Evolutionary conservation across 768 basidiomycete genomes (phyloP).

Genomic region (Plicaturopsis crispa): DNA sequence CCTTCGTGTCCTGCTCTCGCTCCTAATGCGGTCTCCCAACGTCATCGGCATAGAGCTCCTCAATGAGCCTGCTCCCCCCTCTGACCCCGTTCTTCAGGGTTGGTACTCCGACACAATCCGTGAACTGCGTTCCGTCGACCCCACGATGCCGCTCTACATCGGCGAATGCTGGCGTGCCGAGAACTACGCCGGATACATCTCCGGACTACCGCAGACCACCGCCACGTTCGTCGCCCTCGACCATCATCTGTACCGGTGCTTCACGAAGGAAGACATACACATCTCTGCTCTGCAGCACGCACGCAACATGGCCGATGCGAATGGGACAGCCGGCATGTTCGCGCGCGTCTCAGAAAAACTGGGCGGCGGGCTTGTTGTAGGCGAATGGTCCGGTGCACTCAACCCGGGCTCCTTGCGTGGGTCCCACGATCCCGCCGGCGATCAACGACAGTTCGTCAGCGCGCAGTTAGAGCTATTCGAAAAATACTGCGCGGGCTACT

Average conservation of each 20-base stretch:
- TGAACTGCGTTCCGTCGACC: slow-evolving; percentile 41
- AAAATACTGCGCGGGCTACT: slow-evolving; percentile 60
- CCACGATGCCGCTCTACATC: slow-evolving; percentile 61
- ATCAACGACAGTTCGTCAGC: slow-evolving; percentile 42
- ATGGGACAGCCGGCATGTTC: slow-evolving; percentile 16
- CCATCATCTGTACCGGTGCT: slow-evolving; percentile 81
- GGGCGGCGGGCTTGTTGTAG: slow-evolving; percentile 47
- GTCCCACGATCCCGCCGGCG: slow-evolving; percentile 23
- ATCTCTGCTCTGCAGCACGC: slow-evolving; percentile 47
- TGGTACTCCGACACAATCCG: slow-evolving; percentile 61
- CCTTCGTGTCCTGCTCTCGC: slow-evolving; percentile 35
- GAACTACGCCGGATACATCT: slow-evolving; percentile 51
- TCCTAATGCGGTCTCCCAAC: slow-evolving; percentile 33
- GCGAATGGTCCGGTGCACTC: slow-evolving; percentile 75
- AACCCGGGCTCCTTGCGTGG: slow-evolving; percentile 56
- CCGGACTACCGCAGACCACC: slow-evolving; percentile 17
- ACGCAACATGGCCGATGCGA: slow-evolving; percentile 32
- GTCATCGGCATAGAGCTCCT: slow-evolving; percentile 51
- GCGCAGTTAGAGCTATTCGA: slow-evolving; percentile 68
- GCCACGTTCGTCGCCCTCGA: slow-evolving; percentile 53
- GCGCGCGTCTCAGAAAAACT: slow-evolving; percentile 27
- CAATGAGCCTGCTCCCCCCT: slow-evolving; percentile 50
- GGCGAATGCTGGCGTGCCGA: slow-evolving; percentile 71
- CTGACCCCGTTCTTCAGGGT: slow-evolving; percentile 39
- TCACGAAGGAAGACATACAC: slow-evolving; percentile 49